A percentile compares a stretch with the other conserved stretches of the same genome.
phyloP scores from a whole-genome alignment of 306 rosid species.

The Trifolium subterraneum region DNA sequence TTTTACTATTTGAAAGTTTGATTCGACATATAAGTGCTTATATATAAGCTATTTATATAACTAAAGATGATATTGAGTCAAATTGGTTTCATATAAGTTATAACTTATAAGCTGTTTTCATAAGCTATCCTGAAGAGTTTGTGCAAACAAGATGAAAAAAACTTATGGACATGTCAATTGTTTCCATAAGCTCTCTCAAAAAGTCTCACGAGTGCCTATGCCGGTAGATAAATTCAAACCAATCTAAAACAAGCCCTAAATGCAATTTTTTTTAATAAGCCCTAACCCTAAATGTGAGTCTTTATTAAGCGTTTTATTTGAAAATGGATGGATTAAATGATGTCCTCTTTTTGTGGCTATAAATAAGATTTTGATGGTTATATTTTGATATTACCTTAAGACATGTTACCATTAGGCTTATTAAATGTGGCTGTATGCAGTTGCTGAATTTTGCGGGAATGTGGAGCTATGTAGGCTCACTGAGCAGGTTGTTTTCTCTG shows the following conservation, averaged over 20 bases:
- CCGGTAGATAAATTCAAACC: background rate
- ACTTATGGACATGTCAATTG: background rate
- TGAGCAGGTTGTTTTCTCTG: slow-evolving; percentile 91
- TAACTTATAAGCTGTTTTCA: background rate
- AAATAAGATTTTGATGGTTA: background rate
- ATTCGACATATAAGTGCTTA: too few species aligned
- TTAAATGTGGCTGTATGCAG: slow-evolving; percentile 50
- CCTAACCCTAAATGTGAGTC: background rate
- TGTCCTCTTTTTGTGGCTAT: background rate
- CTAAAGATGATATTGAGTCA: background rate
- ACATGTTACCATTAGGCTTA: slow-evolving; percentile 16
- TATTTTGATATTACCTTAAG: background rate
- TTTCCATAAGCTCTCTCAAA: background rate
- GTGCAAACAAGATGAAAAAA: background rate
- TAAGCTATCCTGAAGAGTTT: background rate
- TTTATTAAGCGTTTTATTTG: background rate
- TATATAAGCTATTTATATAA: too few species aligned
- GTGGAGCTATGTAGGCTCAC: slow-evolving; percentile 91
- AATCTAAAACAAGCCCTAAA: background rate
- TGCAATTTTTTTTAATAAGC: too few species aligned
- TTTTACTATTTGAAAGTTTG: too few species aligned
- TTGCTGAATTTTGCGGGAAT: slow-evolving; percentile 87
- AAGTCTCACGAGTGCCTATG: background rate
- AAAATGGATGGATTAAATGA: background rate
- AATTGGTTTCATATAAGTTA: background rate